Evolutionary conservation across 2,329 filamentous ascomycete species (phyloP).

Genomic region (Sarocladium brachiariae): DNA sequence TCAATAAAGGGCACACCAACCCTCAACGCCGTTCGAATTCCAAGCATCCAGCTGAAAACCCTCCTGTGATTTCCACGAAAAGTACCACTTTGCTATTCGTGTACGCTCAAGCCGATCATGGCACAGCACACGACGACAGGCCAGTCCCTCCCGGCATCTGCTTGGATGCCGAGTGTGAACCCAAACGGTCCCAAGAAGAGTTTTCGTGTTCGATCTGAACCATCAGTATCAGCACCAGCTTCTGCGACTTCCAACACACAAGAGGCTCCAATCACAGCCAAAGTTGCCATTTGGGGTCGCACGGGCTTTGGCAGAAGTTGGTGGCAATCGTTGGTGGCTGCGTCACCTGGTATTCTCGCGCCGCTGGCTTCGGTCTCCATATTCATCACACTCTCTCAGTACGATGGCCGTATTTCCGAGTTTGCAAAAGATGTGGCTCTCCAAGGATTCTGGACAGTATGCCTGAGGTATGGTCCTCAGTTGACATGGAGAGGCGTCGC

Average conservation of each 20-base stretch:
- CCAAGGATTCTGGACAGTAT: conserved; percentile 12
- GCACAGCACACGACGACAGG: background rate
- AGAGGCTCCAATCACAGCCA: background rate
- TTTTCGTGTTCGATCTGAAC: background rate
- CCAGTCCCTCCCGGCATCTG: background rate
- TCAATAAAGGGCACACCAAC: background rate
- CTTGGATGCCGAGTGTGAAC: background rate
- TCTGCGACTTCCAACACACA: background rate
- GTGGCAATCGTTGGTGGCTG: conserved; percentile 17
- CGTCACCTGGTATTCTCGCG: conserved; percentile 18
- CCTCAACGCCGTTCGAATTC: background rate
- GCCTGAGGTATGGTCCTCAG: conserved; percentile 6
- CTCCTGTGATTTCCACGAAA: background rate
- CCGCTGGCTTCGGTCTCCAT: conserved; percentile 17
- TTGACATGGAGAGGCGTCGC: background rate
- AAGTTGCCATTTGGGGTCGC: conserved; percentile 18
- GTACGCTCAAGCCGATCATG: background rate
- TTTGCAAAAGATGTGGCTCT: conserved; percentile 9
- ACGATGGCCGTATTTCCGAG: conserved; percentile 14
- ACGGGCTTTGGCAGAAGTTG: conserved; percentile 18
- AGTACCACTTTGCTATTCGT: too few species aligned
- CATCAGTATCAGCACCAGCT: background rate
- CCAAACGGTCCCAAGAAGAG: background rate
- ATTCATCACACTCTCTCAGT: conserved; percentile 18
- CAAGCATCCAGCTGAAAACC: too few species aligned